Percentiles rank a stretch among this genome's conserved stretches.
phyloP scores from a whole-genome alignment of 2,329 filamentous ascomycete genomes.

The Aspergillus melleus region DNA sequence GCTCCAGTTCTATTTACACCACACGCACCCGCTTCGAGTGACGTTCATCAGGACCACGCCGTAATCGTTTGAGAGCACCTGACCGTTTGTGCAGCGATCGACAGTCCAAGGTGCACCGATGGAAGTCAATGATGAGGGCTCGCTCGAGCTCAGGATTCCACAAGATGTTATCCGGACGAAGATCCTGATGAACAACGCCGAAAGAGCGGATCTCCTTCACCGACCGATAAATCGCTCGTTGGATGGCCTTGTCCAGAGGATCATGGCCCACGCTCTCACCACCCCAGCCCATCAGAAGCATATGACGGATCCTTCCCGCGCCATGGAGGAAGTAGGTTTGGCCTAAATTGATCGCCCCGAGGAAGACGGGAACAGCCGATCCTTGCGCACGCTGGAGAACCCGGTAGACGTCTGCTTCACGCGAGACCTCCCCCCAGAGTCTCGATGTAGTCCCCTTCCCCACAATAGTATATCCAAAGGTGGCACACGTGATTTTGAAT shows the following conservation, averaged over 20 bases:
- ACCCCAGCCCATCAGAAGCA: conserved; percentile 28
- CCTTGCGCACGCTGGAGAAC: conserved; percentile 14
- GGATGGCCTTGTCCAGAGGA: background rate
- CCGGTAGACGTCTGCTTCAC: conserved; percentile 20
- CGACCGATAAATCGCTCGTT: background rate
- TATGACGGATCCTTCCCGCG: conserved; percentile 23
- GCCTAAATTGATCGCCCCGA: conserved; percentile 21
- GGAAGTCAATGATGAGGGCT: too few relatives aligned
- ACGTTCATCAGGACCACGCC: too few relatives aligned
- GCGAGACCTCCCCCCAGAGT: conserved; percentile 1
- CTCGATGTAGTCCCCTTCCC: conserved; percentile 13
- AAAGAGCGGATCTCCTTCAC: too few relatives aligned
- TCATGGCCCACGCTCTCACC: background rate
- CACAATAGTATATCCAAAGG: conserved; percentile 21
- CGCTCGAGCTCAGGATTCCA: too few relatives aligned
- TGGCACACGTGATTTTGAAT: conserved; percentile 27
- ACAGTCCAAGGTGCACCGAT: too few relatives aligned
- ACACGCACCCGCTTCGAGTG: too few relatives aligned
- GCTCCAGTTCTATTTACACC: too few relatives aligned
- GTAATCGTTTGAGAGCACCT: too few relatives aligned
- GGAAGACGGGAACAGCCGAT: conserved; percentile 27
- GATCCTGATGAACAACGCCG: too few relatives aligned
- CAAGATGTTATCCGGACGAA: too few relatives aligned
- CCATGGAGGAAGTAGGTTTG: conserved; percentile 24
- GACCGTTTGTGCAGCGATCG: too few relatives aligned